Conservation (phyloP, 768 basidiomycete genomes). For the Rhodotorula babjevae region DNA sequence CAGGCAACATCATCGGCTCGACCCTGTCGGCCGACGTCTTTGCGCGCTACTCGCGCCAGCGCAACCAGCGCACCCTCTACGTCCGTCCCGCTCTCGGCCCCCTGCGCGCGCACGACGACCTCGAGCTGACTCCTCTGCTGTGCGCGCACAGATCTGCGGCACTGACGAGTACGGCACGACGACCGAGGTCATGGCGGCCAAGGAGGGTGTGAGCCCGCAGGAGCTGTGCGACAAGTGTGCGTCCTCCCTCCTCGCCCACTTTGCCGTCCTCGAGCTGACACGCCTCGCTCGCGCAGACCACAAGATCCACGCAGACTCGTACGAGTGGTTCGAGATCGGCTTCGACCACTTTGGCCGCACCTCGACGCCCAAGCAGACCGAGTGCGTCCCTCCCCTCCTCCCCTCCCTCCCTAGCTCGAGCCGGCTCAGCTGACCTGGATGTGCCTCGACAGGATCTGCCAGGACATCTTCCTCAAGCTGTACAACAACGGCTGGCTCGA, state of each 20-base stretch:
- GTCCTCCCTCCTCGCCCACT: background rate
- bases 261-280: conserved; percentile 16
- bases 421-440: background rate
- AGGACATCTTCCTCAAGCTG: conserved; percentile 80
- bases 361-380: conserved; percentile 79
- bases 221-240: conserved; percentile 44
- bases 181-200: conserved; percentile 92
- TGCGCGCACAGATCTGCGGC: conserved; percentile 63
- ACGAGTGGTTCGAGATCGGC: conserved; percentile 95
- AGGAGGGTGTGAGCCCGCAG: conserved; percentile 72
- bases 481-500: conserved; percentile 70
- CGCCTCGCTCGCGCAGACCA: conserved; percentile 58
- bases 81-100: conserved; percentile 36
- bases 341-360: conserved; percentile 97
- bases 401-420: conserved; percentile 49
- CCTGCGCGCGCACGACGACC: background rate
- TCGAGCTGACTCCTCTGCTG: too few relatives aligned
- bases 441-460: conserved; percentile 58
- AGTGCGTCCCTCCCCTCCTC: conserved; percentile 42
- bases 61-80: conserved; percentile 85
- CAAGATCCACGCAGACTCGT: conserved; percentile 79
- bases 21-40: conserved; percentile 95
- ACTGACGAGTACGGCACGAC: conserved; percentile 99
- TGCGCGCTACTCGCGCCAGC: conserved; percentile 72
- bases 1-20: conserved; percentile 88